A percentile compares a stretch with the other conserved stretches of the same genome.
phyloP scores from a whole-genome alignment of 768 basidiomycete genomes.

The Panaeolus cyanescens region DNA sequence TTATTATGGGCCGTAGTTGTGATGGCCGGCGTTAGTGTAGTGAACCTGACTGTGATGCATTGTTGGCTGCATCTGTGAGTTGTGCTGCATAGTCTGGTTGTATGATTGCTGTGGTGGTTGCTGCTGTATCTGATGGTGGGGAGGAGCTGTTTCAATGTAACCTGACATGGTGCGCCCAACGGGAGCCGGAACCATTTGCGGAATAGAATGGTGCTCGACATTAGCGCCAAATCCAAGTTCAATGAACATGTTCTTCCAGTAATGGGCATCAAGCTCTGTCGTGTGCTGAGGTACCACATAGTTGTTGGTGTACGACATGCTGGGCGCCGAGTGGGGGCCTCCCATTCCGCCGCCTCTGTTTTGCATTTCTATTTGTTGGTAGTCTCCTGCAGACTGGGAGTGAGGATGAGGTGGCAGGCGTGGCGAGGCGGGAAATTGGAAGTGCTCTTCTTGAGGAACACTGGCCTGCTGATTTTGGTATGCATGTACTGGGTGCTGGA shows the following conservation, averaged over 20 bases:
- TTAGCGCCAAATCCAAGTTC: conserved; percentile 70
- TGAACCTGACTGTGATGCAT: conserved; percentile 10
- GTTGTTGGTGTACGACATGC: conserved; percentile 28
- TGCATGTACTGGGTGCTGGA: conserved; percentile 32
- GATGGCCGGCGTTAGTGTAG: conserved; percentile 32
- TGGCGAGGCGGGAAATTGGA: conserved; percentile 45
- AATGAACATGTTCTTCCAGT: conserved; percentile 75
- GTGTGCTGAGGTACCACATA: conserved; percentile 42
- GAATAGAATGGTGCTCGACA: conserved; percentile 29
- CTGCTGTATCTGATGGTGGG: conserved; percentile 10
- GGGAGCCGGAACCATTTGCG: conserved; percentile 19
- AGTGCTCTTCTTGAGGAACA: conserved; percentile 23
- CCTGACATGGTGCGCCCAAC: conserved; percentile 23
- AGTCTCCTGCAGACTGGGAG: conserved; percentile 18
- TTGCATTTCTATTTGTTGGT: conserved; percentile 21
- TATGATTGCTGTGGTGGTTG: conserved; percentile 18
- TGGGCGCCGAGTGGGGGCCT: conserved; percentile 9
- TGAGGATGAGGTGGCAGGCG: conserved; percentile 34
- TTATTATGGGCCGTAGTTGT: conserved; percentile 13
- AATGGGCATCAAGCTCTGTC: conserved; percentile 64
- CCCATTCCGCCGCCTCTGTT: conserved; percentile 8
- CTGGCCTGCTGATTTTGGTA: conserved; percentile 33
- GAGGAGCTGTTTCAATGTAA: conserved; percentile 25
- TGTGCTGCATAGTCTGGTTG: conserved; percentile 19
- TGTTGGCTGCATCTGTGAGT: neutral